A percentile compares a stretch with the other conserved stretches of the same genome.
Conservation (phyloP, 2,329 filamentous ascomycete species). For the Incumbomyces delicatus region DNA sequence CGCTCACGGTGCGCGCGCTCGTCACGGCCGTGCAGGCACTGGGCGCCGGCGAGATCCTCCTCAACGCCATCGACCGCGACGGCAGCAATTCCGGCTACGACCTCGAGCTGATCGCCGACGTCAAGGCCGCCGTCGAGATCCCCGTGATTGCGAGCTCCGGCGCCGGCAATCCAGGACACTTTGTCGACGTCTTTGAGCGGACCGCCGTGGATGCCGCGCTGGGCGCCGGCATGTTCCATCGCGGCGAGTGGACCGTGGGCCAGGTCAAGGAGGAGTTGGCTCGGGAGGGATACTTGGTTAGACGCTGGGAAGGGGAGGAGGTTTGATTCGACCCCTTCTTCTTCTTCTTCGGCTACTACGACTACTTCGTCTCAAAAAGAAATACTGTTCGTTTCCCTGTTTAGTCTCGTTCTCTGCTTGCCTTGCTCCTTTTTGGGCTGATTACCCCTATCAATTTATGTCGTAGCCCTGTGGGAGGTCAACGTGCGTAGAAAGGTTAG, state of each 20-base stretch:
- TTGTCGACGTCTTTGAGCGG: slow-evolving; percentile 77
- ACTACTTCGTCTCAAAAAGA: neutral
- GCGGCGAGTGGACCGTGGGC: slow-evolving; percentile 86
- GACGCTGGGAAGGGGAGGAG: slow-evolving; percentile 56
- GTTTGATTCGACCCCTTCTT: neutral
- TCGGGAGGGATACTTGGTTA: slow-evolving; percentile 63
- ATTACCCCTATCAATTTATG: too few species aligned
- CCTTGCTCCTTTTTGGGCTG: neutral
- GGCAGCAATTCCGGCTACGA: slow-evolving; percentile 93
- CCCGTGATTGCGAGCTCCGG: slow-evolving; percentile 93
- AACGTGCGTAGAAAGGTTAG: too few species aligned
- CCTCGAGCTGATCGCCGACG: slow-evolving; percentile 76
- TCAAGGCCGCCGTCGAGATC: slow-evolving; percentile 78
- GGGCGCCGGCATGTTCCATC: slow-evolving; percentile 95
- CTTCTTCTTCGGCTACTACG: neutral
- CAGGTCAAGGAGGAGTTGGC: slow-evolving; percentile 81
- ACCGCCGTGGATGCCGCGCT: slow-evolving; percentile 86
- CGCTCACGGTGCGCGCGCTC: slow-evolving; percentile 85
- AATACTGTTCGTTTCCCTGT: too few species aligned
- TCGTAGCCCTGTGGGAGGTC: too few species aligned
- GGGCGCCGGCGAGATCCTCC: slow-evolving; percentile 85
- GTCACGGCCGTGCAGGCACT: slow-evolving; percentile 85
- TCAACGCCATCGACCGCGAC: slow-evolving; percentile 97
- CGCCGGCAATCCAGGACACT: slow-evolving; percentile 78
- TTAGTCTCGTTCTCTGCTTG: neutral